These are phyloP conservation scores for Paracorniculantispora psalliotae DNA, from an alignment of 2,329 filamentous ascomycete species.

Conservation along the genomic window DNA sequence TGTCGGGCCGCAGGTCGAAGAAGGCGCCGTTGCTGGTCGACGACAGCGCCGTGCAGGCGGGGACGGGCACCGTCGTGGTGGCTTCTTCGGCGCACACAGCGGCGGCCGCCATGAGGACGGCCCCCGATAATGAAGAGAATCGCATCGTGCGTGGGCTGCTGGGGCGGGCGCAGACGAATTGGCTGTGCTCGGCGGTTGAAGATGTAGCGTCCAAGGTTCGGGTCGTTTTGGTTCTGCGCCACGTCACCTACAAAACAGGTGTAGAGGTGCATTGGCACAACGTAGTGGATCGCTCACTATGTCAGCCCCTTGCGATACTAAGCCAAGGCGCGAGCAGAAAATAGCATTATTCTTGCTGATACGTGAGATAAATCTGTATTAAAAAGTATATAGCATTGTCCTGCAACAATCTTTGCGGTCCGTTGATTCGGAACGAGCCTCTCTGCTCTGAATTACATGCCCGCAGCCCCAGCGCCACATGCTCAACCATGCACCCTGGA, in stretches of 20 bases:
- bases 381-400: no score
- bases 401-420: neutral
- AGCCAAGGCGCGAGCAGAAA: neutral
- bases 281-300: neutral
- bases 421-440: neutral
- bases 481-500: no score
- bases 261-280: neutral
- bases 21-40: slow-evolving; percentile 52
- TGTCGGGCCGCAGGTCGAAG: slow-evolving; percentile 54
- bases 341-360: no score
- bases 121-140: slow-evolving; percentile 16
- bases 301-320: neutral
- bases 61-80: slow-evolving; percentile 38
- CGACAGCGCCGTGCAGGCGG: slow-evolving; percentile 52
- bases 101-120: slow-evolving; percentile 31
- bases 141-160: slow-evolving; percentile 21
- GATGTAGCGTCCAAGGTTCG: neutral
- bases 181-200: neutral
- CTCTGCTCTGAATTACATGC: neutral
- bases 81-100: slow-evolving; percentile 30
- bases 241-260: neutral
- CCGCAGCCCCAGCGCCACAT: neutral
- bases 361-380: no score
- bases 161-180: neutral
- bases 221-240: neutral